Conservation (phyloP, 257 asterid genomes). For the Solanum sejunctum region DNA sequence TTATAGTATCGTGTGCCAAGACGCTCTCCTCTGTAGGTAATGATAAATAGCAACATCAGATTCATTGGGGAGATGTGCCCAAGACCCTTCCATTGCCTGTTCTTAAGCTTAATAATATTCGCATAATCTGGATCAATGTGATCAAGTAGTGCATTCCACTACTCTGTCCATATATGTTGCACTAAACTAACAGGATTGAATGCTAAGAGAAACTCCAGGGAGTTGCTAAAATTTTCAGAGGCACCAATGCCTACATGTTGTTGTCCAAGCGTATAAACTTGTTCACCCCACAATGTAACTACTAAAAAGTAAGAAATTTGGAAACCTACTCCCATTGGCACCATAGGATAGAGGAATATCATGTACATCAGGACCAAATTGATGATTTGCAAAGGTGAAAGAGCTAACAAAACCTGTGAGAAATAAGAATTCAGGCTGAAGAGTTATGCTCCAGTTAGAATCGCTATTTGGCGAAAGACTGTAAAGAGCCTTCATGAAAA, state of each 20-base stretch:
- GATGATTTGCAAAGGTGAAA: too few relatives aligned
- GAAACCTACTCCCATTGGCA: too few relatives aligned
- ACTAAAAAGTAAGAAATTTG: too few relatives aligned
- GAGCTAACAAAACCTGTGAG: too few relatives aligned
- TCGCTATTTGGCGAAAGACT: neutral
- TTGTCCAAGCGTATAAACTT: neutral
- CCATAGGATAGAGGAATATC: too few relatives aligned
- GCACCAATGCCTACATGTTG: neutral
- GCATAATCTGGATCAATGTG: conserved; percentile 6
- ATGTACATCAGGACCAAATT: too few relatives aligned
- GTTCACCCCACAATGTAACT: neutral
- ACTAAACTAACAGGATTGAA: neutral
- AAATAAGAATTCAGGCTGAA: too few relatives aligned
- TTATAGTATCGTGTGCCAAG: conserved; percentile 4
- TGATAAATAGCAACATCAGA: too few relatives aligned
- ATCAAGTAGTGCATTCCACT: conserved; percentile 56
- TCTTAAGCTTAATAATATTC: too few relatives aligned
- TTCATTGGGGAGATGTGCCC: too few relatives aligned
- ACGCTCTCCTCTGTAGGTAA: too few relatives aligned
- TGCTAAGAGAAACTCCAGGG: neutral
- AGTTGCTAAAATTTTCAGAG: neutral
- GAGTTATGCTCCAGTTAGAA: neutral
- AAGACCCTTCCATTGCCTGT: too few relatives aligned
- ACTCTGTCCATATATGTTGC: conserved; percentile 37
- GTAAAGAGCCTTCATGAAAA: neutral